phyloP scores from a whole-genome alignment of 768 basidiomycete genomes.

The Russula brevipes region DNA sequence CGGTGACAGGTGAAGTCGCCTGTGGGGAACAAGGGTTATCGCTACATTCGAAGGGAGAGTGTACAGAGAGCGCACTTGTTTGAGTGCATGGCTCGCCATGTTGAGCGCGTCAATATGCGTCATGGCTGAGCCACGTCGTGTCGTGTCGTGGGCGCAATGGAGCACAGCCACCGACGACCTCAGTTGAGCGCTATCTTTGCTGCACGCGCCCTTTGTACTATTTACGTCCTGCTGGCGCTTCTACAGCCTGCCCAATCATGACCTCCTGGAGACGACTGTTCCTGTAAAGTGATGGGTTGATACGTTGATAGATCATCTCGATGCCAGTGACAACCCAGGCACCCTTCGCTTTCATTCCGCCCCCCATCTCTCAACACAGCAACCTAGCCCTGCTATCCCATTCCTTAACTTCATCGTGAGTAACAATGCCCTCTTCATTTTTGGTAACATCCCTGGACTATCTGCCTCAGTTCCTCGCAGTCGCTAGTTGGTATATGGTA shows the following conservation, averaged over 20 bases:
- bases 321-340: slow-evolving; percentile 1
- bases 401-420: slow-evolving; percentile 10
- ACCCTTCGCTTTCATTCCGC: neutral
- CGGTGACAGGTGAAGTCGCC: slow-evolving; percentile 48
- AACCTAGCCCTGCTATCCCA: neutral
- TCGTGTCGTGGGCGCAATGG: neutral
- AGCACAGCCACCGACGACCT: neutral
- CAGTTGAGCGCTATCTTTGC: too few relatives aligned
- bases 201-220: too few relatives aligned
- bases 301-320: too few relatives aligned
- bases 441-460: neutral
- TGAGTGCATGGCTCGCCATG: slow-evolving; percentile 45
- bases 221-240: too few relatives aligned
- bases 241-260: too few relatives aligned
- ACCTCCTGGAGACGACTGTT: too few relatives aligned
- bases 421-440: neutral
- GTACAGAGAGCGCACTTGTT: slow-evolving; percentile 35
- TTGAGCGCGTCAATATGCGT: neutral
- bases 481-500: neutral
- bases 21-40: slow-evolving; percentile 6
- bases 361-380: neutral
- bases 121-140: neutral
- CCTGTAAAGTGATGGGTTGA: too few relatives aligned
- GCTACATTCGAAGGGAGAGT: neutral
- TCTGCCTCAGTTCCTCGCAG: neutral